Percentiles rank a stretch among this genome's conserved stretches.
These are phyloP conservation scores for Haberlea rhodopensis DNA, from an alignment of 257 asterid species.

Conservation along the genomic window DNA sequence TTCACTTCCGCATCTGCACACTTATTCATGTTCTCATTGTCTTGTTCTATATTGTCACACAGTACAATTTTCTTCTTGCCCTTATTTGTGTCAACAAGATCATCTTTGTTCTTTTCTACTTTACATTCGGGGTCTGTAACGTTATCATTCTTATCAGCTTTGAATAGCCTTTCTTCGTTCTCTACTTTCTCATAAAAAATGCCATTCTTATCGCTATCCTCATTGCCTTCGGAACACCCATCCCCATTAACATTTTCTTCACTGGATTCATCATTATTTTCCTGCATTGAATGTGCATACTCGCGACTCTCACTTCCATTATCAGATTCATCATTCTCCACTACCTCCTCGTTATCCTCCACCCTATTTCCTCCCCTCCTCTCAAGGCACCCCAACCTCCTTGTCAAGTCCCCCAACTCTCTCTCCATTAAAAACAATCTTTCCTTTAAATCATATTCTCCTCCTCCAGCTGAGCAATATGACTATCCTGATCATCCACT, in stretches of 20 bases:
- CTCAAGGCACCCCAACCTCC: conserved; percentile 39
- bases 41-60: conserved; percentile 1
- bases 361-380: conserved; percentile 27
- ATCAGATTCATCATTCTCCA: conserved; percentile 45
- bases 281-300: conserved; percentile 45
- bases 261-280: conserved; percentile 37
- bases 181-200: conserved; percentile 3
- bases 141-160: conserved; percentile 9
- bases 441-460: conserved; percentile 66
- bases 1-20: conserved; percentile 14
- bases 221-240: conserved; percentile 23
- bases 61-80: not conserved
- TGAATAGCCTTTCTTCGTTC: not conserved
- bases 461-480: conserved; percentile 51
- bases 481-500: conserved; percentile 55
- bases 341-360: conserved; percentile 32
- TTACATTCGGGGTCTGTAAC: not conserved
- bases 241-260: conserved; percentile 32
- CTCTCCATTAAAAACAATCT: conserved; percentile 78
- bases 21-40: not conserved
- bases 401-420: conserved; percentile 49
- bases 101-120: conserved; percentile 14
- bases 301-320: conserved; percentile 53
- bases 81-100: conserved; percentile 17
- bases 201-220: not conserved